Base-by-base conservation (phyloP, 495 filamentous ascomycete species). In the Alectoria sarmentosa region DNA sequence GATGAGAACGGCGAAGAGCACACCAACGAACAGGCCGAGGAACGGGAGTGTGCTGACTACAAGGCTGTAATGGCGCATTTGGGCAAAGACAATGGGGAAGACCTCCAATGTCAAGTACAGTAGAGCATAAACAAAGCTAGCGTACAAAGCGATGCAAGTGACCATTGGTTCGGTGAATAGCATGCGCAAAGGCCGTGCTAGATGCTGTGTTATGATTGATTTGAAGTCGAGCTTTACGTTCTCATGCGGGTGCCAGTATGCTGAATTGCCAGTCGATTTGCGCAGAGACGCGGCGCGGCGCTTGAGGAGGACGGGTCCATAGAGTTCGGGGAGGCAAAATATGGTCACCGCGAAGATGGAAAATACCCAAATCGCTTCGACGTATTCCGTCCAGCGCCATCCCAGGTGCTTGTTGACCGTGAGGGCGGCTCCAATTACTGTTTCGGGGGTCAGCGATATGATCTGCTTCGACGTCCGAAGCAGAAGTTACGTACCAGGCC, bases 11-110 rank as follows among this genome's bases (percentile, higher is more conserved):
- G 74, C 77, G n/a, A 67, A 41, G 30, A 74, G 38, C 17, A 77
- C 69, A 19, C 77, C 77, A 11, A 77, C 57, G 46, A 78, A 70
- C 0, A 76, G 64, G n/a, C 71, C 74, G 8, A 78, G 63, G 59
- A 80, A 80, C 5, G 78, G 77, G 17, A 80, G 68, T 1, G 73
- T 67, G 13, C 74, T 75, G 14, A 76, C 69, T 3, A 78, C 63
- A 10, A 66, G 70, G 58, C 66, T 73, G 73, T 75, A 80, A 21
- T 74, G 72, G 15, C 77, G 69, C 8, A 67, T 44, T 64, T 77
- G 70, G 57, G 73, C 58, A 66, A 80, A 80, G 26, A 75, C 76
- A 58, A 77, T 76, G 0, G 78, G 78, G 58, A 77, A 76, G 39
- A 72, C 72, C 30, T 70, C 76, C 11, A 80, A 65, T 30, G 69